Base-by-base conservation (phyloP, 139 green algal species). In the Mesotaenium endlicherianum region DNA sequence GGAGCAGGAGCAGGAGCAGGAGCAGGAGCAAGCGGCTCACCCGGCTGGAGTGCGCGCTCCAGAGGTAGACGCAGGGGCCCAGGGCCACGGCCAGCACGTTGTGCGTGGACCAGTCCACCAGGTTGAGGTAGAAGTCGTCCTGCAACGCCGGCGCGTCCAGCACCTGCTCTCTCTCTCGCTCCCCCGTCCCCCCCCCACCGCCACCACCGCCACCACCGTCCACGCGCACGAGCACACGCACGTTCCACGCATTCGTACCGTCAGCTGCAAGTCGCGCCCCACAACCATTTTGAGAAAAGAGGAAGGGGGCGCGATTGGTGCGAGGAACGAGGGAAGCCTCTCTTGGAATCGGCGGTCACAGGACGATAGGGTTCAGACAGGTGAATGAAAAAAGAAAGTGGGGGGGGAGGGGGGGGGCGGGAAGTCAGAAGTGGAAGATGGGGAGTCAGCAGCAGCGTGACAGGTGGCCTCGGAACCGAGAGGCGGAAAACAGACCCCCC, bases 61-160 rank as follows among this genome's bases (percentile, higher is more conserved):
- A 98, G 31, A 98, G 91, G 93, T 98, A 98, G 2, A 98, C 95
- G 87, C 91, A 97, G 8, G 92, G 90, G 44, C 93, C 95, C 50
- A 98, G 89, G 1, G 94, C 95, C 53, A 98, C 95, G 20, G 95
- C 95, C 47, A 98, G 90, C 39, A 96, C 88, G 88, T 98, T 98
- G 64, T 95, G 91, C 5, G 90, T 80, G 0, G 91, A 96, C 95
- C 95, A 98, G 88, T 98, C 95, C 75, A 98, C 95, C 50, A 98
- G 89, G 90, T 98, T 98, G 60, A 98, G 91, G 91, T 98, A 98
- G 86, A 98, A 98, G 87, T 98, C 95, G 87, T 98, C 95, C 30
- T 94, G 91, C 20, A 98, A 83, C 0, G 89, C 82, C 0, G 94
- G 94, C 0, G 94, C 94, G 85, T 94, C 92, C n/a, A 94, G 72